Conservation (phyloP, 495 filamentous ascomycete species). For the Bacidia gigantensis region DNA sequence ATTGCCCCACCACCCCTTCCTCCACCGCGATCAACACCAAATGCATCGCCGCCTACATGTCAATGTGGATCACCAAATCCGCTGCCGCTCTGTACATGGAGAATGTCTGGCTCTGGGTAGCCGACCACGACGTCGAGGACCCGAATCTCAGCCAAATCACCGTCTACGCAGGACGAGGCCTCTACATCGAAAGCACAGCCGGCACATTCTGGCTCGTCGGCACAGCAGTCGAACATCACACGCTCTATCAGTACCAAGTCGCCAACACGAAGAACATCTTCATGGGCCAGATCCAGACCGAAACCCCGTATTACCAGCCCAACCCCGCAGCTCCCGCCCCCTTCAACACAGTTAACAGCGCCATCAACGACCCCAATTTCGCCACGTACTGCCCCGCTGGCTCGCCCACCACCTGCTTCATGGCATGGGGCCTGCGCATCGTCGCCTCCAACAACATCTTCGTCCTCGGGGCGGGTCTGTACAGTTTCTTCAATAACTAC, state of each 20-base stretch:
- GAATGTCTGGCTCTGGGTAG: conserved; percentile 58
- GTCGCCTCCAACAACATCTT: conserved; percentile 42
- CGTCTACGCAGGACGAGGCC: conserved; percentile 53
- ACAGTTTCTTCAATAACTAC: conserved; percentile 62
- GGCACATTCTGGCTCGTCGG: conserved; percentile 52
- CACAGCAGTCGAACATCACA: conserved; percentile 63
- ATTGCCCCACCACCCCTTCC: conserved; percentile 33
- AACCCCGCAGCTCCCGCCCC: conserved; percentile 45
- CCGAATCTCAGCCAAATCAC: conserved; percentile 44
- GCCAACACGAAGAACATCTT: conserved; percentile 53
- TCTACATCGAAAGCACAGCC: conserved; percentile 41
- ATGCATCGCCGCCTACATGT: conserved; percentile 56
- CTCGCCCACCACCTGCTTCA: conserved; percentile 33
- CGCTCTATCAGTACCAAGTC: conserved; percentile 73
- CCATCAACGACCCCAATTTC: conserved; percentile 48
- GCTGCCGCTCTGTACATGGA: conserved; percentile 46
- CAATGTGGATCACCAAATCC: conserved; percentile 47
- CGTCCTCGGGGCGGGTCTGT: conserved; percentile 59
- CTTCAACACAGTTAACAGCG: conserved; percentile 24
- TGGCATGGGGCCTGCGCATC: conserved; percentile 54
- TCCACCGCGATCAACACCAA: conserved; percentile 27
- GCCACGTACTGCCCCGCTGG: conserved; percentile 29
- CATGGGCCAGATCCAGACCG: conserved; percentile 68
- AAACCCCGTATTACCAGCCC: conserved; percentile 64
- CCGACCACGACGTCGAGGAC: conserved; percentile 63